Evolutionary conservation across 768 basidiomycete species (phyloP).

Genomic region (Pleurotus cornucopiae): DNA sequence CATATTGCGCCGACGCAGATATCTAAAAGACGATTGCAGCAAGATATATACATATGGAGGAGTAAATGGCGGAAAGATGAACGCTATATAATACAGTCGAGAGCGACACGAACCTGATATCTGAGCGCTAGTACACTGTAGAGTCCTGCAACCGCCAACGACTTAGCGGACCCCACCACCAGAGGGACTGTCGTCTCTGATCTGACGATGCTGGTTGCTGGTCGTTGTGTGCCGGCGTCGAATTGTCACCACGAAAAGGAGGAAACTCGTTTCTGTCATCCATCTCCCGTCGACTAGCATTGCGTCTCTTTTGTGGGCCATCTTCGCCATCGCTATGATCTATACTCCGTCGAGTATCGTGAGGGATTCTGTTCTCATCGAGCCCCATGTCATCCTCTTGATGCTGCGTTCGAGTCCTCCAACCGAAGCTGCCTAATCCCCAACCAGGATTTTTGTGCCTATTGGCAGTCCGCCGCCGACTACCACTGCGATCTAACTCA

Average conservation of each 20-base stretch:
- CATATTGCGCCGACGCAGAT: no score
- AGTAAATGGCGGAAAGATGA: no score
- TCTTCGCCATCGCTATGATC: conserved; percentile 1
- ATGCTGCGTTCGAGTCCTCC: conserved; percentile 20
- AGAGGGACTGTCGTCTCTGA: conserved; percentile 38
- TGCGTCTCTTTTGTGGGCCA: background rate
- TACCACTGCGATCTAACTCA: conserved; percentile 44
- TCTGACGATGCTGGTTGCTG: background rate
- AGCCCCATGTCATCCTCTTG: conserved; percentile 11
- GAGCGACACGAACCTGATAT: no score
- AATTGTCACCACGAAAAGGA: no score
- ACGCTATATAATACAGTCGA: no score
- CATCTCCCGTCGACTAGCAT: background rate
- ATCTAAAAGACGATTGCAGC: no score
- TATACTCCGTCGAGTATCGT: conserved; percentile 6
- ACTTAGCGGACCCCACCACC: conserved; percentile 80
- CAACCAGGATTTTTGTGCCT: conserved; percentile 43
- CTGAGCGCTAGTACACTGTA: conserved; percentile 50
- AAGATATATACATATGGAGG: no score
- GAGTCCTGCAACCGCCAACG: conserved; percentile 76
- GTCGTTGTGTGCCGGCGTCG: background rate
- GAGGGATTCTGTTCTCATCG: conserved; percentile 11
- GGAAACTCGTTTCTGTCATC: background rate
- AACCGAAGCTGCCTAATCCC: conserved; percentile 70
- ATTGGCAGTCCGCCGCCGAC: conserved; percentile 12